Conservation (phyloP, 768 basidiomycete species). For the Clathrus columnatus region DNA sequence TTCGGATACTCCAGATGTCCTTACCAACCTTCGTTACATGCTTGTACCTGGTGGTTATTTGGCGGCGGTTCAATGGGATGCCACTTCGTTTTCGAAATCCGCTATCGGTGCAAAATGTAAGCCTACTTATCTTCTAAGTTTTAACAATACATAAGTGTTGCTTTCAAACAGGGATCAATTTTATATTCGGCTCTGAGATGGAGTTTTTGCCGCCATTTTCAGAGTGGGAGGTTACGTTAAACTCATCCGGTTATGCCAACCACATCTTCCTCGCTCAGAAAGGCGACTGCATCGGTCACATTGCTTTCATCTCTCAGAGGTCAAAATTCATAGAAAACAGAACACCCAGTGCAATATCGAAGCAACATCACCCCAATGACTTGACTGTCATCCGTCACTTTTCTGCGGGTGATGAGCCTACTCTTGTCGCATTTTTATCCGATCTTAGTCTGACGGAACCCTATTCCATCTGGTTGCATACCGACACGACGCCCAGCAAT, state of each 20-base stretch:
- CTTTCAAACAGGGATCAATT: slow-evolving; percentile 12
- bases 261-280: no score
- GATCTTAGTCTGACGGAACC: neutral
- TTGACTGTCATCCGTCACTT: no score
- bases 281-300: no score
- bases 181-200: no score
- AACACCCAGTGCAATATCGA: no score
- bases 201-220: no score
- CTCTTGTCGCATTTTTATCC: slow-evolving; percentile 8
- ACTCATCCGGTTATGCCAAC: no score
- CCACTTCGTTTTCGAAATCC: neutral
- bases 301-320: slow-evolving; percentile 4
- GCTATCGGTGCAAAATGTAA: slow-evolving; percentile 7
- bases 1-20: slow-evolving; percentile 4
- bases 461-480: slow-evolving; percentile 6
- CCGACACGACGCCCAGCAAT: neutral
- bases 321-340: neutral
- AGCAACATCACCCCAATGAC: no score
- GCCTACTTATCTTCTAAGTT: neutral
- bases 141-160: no score
- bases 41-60: slow-evolving; percentile 13
- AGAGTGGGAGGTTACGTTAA: no score
- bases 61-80: slow-evolving; percentile 12
- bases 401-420: no score
- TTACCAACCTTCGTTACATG: slow-evolving; percentile 6